A percentile compares a stretch with the other conserved stretches of the same genome.
These are phyloP conservation scores for Mucor piriformis DNA, from an alignment of 371 early-diverging fungal genomes.

Conservation along the genomic window DNA sequence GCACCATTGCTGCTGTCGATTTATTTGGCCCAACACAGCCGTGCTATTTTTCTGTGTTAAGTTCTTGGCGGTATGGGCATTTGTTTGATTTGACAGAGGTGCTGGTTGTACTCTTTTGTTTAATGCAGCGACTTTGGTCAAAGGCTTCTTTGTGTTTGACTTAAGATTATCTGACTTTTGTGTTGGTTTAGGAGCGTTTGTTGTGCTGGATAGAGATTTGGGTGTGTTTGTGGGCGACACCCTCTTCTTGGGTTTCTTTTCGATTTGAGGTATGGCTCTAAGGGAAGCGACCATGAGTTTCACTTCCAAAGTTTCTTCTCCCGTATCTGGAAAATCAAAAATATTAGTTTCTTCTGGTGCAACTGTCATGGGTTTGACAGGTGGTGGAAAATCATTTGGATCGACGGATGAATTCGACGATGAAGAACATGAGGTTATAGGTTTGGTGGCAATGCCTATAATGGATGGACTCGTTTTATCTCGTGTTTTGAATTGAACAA, in stretches of 20 bases:
- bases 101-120: no score
- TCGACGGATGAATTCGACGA: not conserved
- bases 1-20: constrained; percentile 21
- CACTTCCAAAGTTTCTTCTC: constrained; percentile 6
- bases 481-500: not conserved
- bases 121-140: no score
- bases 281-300: constrained; percentile 19
- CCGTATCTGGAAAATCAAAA: constrained; percentile 20
- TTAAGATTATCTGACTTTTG: constrained; percentile 1
- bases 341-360: not conserved
- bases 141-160: no score
- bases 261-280: not conserved
- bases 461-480: not conserved
- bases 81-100: no score
- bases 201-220: not conserved
- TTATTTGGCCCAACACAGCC: not conserved
- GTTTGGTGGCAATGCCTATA: not conserved
- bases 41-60: no score
- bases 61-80: no score
- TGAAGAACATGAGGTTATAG: not conserved
- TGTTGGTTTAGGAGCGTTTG: constrained; percentile 3
- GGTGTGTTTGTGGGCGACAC: not conserved
- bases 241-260: constrained; percentile 10
- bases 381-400: not conserved
- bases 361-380: not conserved